Evolutionary conservation across 306 rosid species (phyloP), one percentile per base, ranked within the genome.

Genomic region (Cucurbita maxima): DNA sequence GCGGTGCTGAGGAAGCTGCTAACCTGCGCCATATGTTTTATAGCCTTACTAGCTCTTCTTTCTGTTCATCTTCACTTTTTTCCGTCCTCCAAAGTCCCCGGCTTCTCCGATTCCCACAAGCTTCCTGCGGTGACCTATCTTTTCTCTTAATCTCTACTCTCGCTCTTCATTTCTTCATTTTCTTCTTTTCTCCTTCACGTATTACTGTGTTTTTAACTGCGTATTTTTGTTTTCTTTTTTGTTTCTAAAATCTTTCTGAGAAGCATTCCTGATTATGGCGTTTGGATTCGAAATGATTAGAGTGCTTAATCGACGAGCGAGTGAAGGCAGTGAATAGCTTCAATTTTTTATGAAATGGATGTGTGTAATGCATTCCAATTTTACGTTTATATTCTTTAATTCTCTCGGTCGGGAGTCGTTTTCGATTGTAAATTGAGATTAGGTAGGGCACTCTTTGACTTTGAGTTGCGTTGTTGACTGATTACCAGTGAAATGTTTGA

Each of bases 71-170:
- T 90, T 12, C 88, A 84, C 52, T 77, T 81, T 10, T 87, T 89
- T 56, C 85, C 92, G 73, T 82, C 96, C 13, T 84, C 89, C 41
- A 61, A 72, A 60, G 87, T 86, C 79, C 81, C 86, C 48, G 79
- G 79, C 75, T 85, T 89, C 88, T 82, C 82, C 79, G 92, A 90
- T 45, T 72, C 90, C 71, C 76, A 69, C 83, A 88, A 85, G 84
- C 85, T 91, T 51, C 86, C 86, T 61, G 78, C 91, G 99, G 99
- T 89, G 76, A 82, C 70, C 25, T 2, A 69, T 52, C 52, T 34
- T 72, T 63, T 48, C 50, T 47, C 40, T 52, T 37, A 25, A n/a
- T 44, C 1, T 41, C 15, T 14, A 7, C 12, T 10, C 43, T 4
- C 70, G 30, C 79, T 22, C 10, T 19, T 62, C 16, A 2, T 53